phyloP scores from a whole-genome alignment of 129 eudicot genomes.

The Flaveria trinervia region DNA sequence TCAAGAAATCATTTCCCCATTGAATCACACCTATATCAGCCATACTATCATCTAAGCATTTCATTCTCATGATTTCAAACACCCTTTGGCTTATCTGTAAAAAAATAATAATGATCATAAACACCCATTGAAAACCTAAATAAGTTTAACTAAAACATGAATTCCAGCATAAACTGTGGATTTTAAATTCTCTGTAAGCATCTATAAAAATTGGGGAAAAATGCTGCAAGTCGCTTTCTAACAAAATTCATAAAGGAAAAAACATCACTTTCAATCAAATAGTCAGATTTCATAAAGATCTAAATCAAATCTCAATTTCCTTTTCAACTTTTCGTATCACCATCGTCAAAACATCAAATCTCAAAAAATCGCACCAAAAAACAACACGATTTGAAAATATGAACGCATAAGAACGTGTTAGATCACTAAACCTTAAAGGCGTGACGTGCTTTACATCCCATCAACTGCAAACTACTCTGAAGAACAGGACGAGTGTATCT shows the following conservation, averaged over 20 bases:
- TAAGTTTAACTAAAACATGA: neutral
- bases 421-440: constrained; percentile 70
- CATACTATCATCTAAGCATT: constrained; percentile 44
- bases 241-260: neutral
- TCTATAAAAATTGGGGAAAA: neutral
- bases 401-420: neutral
- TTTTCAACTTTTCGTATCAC: neutral
- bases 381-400: neutral
- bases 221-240: neutral
- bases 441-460: constrained; percentile 98
- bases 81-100: constrained; percentile 87
- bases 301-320: neutral
- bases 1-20: constrained; percentile 39
- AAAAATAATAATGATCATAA: neutral
- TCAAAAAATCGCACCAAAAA: neutral
- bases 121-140: neutral
- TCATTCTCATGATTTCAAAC: constrained; percentile 59
- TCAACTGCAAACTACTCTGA: constrained; percentile 86
- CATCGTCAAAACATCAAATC: neutral
- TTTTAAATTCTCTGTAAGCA: too few species aligned
- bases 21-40: constrained; percentile 39
- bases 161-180: too few species aligned
- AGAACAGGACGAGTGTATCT: constrained; percentile 87
- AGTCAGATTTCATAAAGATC: neutral
- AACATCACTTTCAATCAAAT: constrained; percentile 12